phyloP scores from a whole-genome alignment of 805 yeast genomes.

The Sugiyamaella smithiae region DNA sequence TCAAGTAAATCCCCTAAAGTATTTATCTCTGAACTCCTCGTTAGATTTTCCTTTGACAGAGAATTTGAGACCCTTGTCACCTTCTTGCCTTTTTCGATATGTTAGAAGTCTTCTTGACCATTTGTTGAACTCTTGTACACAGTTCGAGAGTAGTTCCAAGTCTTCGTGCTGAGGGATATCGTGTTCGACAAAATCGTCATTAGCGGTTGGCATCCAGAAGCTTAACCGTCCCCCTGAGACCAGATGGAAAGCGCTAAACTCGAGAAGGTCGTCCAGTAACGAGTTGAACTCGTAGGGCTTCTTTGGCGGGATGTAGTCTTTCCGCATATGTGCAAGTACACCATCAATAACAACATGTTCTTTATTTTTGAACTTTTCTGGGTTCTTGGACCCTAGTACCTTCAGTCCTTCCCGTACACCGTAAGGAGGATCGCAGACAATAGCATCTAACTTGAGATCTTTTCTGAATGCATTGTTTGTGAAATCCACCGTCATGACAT shows the following conservation, averaged over 20 bases:
- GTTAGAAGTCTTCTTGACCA: conserved; percentile 90
- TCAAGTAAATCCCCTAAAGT: conserved; percentile 70
- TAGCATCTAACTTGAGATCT: conserved; percentile 65
- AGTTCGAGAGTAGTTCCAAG: conserved; percentile 64
- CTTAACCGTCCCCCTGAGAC: conserved; percentile 77
- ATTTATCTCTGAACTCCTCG: conserved; percentile 71
- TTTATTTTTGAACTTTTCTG: conserved; percentile 65
- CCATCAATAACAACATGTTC: conserved; percentile 77
- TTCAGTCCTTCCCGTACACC: conserved; percentile 95
- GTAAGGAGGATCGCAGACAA: conserved; percentile 96
- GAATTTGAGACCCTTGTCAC: conserved; percentile 40
- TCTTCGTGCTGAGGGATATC: conserved; percentile 75
- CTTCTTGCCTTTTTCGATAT: conserved; percentile 56
- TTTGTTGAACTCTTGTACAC: conserved; percentile 85
- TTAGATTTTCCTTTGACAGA: conserved; percentile 49
- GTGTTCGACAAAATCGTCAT: conserved; percentile 66
- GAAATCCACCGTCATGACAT: conserved; percentile 88
- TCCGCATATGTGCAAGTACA: conserved; percentile 66
- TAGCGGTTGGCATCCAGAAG: conserved; percentile 98
- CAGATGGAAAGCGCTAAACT: conserved; percentile 68
- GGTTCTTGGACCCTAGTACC: conserved; percentile 81
- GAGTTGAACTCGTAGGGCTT: conserved; percentile 81
- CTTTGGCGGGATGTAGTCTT: conserved; percentile 88
- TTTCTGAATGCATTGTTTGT: conserved; percentile 80
- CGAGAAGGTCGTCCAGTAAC: conserved; percentile 71